Evolutionary conservation across 257 asterid species (phyloP).

Genomic region (Coffea eugenioides): DNA sequence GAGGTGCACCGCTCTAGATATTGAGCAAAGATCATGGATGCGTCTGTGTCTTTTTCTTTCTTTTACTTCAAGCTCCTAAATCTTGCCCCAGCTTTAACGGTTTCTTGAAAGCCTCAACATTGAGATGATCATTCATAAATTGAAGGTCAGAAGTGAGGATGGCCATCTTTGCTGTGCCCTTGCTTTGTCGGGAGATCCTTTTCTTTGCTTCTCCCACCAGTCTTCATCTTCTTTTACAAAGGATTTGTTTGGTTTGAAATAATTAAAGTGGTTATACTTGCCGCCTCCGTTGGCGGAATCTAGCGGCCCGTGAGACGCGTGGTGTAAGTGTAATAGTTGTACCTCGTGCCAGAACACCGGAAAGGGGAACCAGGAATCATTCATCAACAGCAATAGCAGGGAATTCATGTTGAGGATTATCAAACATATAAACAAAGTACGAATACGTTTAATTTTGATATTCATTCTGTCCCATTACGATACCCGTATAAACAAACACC

Average conservation of each 20-base stretch:
- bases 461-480: no score
- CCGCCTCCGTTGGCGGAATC: not conserved
- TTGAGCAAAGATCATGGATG: not conserved
- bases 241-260: not conserved
- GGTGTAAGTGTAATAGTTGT: not conserved
- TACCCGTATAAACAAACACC: no score
- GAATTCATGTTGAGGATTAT: no score
- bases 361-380: not conserved
- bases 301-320: not conserved
- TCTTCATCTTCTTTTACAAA: not conserved
- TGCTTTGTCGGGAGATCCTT: not conserved
- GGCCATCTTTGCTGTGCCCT: conserved; percentile 4
- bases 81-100: not conserved
- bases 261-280: no score
- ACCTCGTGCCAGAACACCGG: not conserved
- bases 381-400: no score
- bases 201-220: not conserved
- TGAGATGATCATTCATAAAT: not conserved
- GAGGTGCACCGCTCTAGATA: not conserved
- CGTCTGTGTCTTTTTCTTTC: not conserved
- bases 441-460: no score
- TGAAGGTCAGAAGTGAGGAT: not conserved
- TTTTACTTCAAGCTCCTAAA: not conserved
- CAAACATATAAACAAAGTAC: no score
- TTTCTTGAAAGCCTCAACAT: not conserved